Evolutionary conservation across 177 flowering plant species (phyloP), one percentile per base, ranked within the genome.

Genomic region (Vitis hybrid): DNA sequence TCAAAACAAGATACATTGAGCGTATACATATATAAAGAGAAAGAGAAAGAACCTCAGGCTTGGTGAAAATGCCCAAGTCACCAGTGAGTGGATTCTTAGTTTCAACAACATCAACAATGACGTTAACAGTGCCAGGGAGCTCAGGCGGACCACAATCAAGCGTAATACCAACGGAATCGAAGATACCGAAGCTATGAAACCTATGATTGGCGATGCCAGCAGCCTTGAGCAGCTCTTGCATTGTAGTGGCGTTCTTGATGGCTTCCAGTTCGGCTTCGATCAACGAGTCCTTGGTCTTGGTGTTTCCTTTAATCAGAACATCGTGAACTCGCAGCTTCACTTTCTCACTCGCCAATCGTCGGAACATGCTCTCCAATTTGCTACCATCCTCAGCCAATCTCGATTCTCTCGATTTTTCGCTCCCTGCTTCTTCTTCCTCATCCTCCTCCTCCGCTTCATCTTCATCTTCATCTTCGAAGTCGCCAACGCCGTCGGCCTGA

Each of bases 141-240:
- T 93, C 99, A 50, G 83, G 84, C 13, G 99, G 99, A 12, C 99
- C 99, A 1, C 91, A 70, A 72, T 94, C 99, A 21, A 94, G 87
- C 3, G 91, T 91, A 48, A 94, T 80, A 45, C 67, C 79, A 10
- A 91, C 94, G 2, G 91, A 83, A 74, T 94, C 94, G 61, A 94
- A 94, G 14, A 90, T 74, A 0, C 79, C 96, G 7, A 93, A 87
- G 18, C 69, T 68, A 72, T 76, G 85, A 48, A 94, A 84, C 64
- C 82, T 79, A 9, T 81, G 80, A 75, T 84, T 85, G 58, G 81
- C 94, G 2, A 84, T 19, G 5, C 75, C 61, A 0, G 92, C 84
- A 10, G 87, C 91, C 61, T 75, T 80, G n/a, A 94, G 71, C n/a
- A 93, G 78, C 75, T 90, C 94, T 70, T 89, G 97, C 81, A 93